Conservation (phyloP, 2,329 filamentous ascomycete species). For the Cercospora sesami region DNA sequence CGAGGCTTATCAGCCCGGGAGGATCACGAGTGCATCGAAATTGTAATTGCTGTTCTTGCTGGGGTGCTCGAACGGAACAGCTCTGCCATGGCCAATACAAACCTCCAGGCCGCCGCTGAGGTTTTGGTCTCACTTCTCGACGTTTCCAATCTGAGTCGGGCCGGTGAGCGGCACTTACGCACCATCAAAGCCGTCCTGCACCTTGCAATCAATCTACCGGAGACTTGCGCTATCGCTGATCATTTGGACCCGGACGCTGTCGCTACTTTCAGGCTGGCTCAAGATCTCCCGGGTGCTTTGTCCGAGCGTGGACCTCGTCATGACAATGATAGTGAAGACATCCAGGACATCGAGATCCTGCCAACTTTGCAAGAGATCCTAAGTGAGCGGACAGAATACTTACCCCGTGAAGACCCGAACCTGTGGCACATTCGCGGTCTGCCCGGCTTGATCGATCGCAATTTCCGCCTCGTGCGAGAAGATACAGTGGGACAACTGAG, state of each 20-base stretch:
- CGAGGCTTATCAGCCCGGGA: background rate
- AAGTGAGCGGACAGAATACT: constrained; percentile 23
- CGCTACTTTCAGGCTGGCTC: constrained; percentile 20
- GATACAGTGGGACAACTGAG: constrained; percentile 69
- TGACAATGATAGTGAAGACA: constrained; percentile 68
- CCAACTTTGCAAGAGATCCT: constrained; percentile 63
- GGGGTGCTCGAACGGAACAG: constrained; percentile 12
- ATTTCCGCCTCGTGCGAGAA: constrained; percentile 70
- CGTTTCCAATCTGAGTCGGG: background rate
- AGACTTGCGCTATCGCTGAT: background rate
- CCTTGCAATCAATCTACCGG: constrained; percentile 4
- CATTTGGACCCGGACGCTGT: background rate
- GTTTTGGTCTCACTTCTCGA: constrained; percentile 9
- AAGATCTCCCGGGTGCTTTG: constrained; percentile 37
- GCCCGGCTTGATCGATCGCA: constrained; percentile 61
- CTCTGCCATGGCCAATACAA: constrained; percentile 11
- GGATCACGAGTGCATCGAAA: background rate
- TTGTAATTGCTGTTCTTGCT: constrained; percentile 15
- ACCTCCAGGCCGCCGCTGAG: constrained; percentile 14
- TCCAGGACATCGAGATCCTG: constrained; percentile 61
- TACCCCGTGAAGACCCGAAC: constrained; percentile 37
- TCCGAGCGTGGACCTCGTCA: constrained; percentile 61
- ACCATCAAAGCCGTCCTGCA: constrained; percentile 12
- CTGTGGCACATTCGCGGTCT: constrained; percentile 49
- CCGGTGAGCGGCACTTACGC: constrained; percentile 10